Evolutionary conservation across 208 protist genomes (phyloP), one percentile per base, ranked within the genome.

Genomic region (Novymonas esmeraldas): DNA sequence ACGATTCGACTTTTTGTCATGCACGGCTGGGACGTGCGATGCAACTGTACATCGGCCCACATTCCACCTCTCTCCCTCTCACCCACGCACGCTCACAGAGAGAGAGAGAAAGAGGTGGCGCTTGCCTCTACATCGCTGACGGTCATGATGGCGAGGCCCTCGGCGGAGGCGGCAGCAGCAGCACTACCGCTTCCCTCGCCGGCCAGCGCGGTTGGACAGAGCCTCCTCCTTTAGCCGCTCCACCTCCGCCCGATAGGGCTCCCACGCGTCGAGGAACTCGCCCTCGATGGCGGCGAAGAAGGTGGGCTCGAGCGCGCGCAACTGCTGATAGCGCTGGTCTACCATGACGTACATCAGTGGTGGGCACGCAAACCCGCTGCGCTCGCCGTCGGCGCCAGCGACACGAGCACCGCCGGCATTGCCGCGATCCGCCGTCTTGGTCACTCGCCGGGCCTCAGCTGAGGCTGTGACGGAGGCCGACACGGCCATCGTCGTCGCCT

Each of bases 221-320:
- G 82, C 71, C 46, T 96, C 91, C 34, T 96, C 87, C 6, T 87
- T 78, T 20, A 81, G 58, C 22, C 83, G 74, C 49, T 94, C 86
- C 69, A 96, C 88, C 71, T 94, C 88, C 2, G 50, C 73, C 24
- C 85, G 81, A 65, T 93, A 94, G 20, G 87, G 88, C 72, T 93
- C 86, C 89, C 91, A 96, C 59, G 85, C 38, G 41, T 85, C 78
- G 22, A 96, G 39, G 10, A 96, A 90, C 29, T 70, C 72, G 54
- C 81, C 78, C 46, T 96, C 86, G 31, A 95, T 72, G 0, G 83
- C 78, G 13, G 82, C 76, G 62, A 88, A 91, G 52, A 95, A 65
- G 9, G 90, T 95, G 20, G 90, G 90, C 69, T 94, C 90, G 9
- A 93, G 82, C 29, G 81, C 78, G 31, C 86, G 86, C 45, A 95